Evolutionary conservation across 306 rosid species (phyloP).

Genomic region (Prunus dulcis): DNA sequence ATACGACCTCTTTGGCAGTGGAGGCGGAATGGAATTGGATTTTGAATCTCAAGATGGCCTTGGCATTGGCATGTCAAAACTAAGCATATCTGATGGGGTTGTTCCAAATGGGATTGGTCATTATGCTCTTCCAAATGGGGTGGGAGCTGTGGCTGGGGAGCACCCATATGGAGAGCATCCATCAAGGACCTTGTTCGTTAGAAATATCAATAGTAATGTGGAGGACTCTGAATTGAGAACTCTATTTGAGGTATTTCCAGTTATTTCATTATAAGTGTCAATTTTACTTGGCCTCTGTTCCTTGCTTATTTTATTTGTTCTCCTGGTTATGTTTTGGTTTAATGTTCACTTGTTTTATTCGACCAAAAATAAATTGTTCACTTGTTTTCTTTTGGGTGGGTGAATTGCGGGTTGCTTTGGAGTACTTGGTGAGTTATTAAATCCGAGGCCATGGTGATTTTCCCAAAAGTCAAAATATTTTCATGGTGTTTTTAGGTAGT

Average conservation of each 20-base stretch:
- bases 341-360: not conserved
- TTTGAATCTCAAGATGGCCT: constrained; percentile 65
- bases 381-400: not conserved
- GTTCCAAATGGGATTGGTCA: constrained; percentile 54
- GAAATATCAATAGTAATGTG: constrained; percentile 85
- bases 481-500: not conserved
- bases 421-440: not conserved
- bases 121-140: constrained; percentile 66
- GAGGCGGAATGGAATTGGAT: constrained; percentile 90
- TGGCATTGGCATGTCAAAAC: constrained; percentile 50
- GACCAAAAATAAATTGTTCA: not conserved
- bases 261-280: not conserved
- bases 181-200: constrained; percentile 87
- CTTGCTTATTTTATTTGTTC: not conserved
- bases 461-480: not conserved
- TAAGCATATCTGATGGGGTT: constrained; percentile 55
- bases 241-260: constrained; percentile 53
- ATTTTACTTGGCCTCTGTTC: not conserved
- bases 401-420: not conserved
- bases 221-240: constrained; percentile 70
- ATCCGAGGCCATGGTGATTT: not conserved
- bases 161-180: constrained; percentile 99
- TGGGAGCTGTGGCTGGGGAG: constrained; percentile 86
- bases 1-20: constrained; percentile 78
- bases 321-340: not conserved